phyloP scores from a whole-genome alignment of 2,329 filamentous ascomycete genomes.

The Arthrobotrys sphaeroides region DNA sequence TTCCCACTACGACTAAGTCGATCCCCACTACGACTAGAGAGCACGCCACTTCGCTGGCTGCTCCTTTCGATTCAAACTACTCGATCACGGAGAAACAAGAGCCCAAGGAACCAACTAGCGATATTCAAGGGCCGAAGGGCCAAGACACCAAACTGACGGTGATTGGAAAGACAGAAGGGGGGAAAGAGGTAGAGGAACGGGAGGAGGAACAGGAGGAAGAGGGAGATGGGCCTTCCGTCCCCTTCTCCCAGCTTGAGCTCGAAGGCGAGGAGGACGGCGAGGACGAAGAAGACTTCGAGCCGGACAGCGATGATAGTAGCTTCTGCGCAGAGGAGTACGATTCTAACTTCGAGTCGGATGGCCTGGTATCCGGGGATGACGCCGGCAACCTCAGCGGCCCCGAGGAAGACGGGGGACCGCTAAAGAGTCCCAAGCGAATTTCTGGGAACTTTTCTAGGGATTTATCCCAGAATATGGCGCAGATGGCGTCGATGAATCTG shows the following conservation, averaged over 20 bases:
- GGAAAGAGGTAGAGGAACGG: not conserved
- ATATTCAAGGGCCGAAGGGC: not conserved
- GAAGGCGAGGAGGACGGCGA: constrained; percentile 51
- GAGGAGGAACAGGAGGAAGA: not conserved
- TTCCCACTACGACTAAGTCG: constrained; percentile 25
- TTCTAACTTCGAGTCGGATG: constrained; percentile 47
- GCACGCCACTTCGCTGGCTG: constrained; percentile 9
- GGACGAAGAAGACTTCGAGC: constrained; percentile 38
- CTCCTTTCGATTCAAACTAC: not conserved
- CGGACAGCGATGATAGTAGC: constrained; percentile 48
- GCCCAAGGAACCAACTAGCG: not conserved
- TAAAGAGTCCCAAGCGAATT: constrained; percentile 48
- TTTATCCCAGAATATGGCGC: constrained; percentile 33
- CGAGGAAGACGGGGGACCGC: constrained; percentile 42
- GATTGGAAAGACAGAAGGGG: not conserved
- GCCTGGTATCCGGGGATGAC: constrained; percentile 36
- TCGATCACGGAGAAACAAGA: not conserved
- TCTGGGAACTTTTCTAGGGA: constrained; percentile 41
- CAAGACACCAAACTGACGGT: not conserved
- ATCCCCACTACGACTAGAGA: constrained; percentile 40
- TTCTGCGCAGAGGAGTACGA: constrained; percentile 51
- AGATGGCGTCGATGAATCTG: constrained; percentile 39
- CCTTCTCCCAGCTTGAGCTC: constrained; percentile 43
- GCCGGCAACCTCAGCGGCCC: constrained; percentile 43
- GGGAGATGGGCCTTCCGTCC: constrained; percentile 13